A percentile compares a stretch with the other conserved stretches of the same genome.
Conservation (phyloP, 257 asterid species). For the Capsicum pubescens region DNA sequence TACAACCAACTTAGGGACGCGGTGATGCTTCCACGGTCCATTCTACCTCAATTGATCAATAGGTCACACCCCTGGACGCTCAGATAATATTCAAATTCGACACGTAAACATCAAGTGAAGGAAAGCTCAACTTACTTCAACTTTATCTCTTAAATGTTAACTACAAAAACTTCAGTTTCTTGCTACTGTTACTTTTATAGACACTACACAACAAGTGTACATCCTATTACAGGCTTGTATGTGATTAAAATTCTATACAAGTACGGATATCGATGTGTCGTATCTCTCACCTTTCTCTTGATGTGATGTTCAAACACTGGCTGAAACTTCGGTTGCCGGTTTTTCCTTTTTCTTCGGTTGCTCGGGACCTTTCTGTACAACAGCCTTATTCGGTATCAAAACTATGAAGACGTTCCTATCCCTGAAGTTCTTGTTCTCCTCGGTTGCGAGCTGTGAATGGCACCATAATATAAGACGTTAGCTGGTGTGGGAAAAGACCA, state of each 20-base stretch:
- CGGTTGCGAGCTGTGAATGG: slow-evolving; percentile 64
- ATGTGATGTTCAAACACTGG: slow-evolving; percentile 55
- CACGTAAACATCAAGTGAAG: not conserved
- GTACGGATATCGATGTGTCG: slow-evolving; percentile 31
- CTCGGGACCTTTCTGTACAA: slow-evolving; percentile 64
- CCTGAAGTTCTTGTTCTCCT: slow-evolving; percentile 76
- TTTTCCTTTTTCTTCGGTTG: slow-evolving; percentile 66
- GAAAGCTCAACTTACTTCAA: slow-evolving; percentile 13
- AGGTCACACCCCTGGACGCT: not conserved
- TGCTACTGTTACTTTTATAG: slow-evolving; percentile 1
- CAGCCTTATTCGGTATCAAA: slow-evolving; percentile 82
- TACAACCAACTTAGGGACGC: too few species aligned
- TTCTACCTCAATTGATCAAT: not conserved
- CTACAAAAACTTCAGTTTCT: slow-evolving; percentile 24
- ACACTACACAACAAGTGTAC: slow-evolving; percentile 28
- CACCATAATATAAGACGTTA: not conserved
- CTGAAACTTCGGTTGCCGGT: slow-evolving; percentile 66
- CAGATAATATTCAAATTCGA: not conserved
- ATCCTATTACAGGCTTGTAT: slow-evolving; percentile 31
- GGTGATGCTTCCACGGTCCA: not conserved
- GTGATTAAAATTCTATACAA: slow-evolving; percentile 54
- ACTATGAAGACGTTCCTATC: slow-evolving; percentile 75
- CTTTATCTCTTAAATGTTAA: slow-evolving; percentile 10
- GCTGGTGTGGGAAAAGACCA: not conserved
- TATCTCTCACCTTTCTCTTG: slow-evolving; percentile 37